These are phyloP conservation scores for Thelephora terrestris DNA, from an alignment of 1,284 basidiomycete genomes.

Conservation along the genomic window DNA sequence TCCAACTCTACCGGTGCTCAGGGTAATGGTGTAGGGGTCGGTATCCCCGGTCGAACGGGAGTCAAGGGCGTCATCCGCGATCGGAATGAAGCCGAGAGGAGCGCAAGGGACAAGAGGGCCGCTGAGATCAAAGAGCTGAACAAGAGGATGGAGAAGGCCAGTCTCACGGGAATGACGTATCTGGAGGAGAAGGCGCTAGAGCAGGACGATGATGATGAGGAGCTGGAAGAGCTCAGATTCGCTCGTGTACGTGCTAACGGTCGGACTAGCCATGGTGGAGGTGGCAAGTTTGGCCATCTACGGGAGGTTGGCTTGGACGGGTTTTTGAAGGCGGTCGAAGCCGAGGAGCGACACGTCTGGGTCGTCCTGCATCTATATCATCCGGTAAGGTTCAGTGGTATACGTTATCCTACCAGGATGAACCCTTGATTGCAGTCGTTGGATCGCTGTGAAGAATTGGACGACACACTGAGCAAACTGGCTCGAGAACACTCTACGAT, in stretches of 20 bases:
- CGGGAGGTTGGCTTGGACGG: conserved; percentile 70
- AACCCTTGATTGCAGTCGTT: conserved; percentile 38
- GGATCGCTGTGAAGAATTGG: conserved; percentile 62
- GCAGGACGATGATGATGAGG: conserved; percentile 22
- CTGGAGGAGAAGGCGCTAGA: conserved; percentile 35
- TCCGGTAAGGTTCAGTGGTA: conserved; percentile 41
- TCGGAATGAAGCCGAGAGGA: conserved; percentile 51
- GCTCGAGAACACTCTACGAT: conserved; percentile 62
- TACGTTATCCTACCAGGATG: background rate
- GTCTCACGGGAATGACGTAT: conserved; percentile 56
- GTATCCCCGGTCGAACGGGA: conserved; percentile 58
- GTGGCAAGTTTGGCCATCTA: conserved; percentile 66
- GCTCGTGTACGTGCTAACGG: conserved; percentile 26
- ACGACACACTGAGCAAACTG: conserved; percentile 56
- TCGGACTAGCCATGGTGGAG: conserved; percentile 34
- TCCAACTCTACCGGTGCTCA: conserved; percentile 20
- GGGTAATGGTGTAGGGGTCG: conserved; percentile 63
- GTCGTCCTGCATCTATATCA: conserved; percentile 81
- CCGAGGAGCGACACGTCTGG: conserved; percentile 59
- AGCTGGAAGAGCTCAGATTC: conserved; percentile 25
- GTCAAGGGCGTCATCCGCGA: conserved; percentile 80
- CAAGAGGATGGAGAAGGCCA: conserved; percentile 47
- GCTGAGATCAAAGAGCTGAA: conserved; percentile 41
- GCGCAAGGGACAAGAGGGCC: conserved; percentile 37
- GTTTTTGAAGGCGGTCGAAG: conserved; percentile 68